A percentile compares a stretch with the other conserved stretches of the same genome.
Conservation (phyloP, 73 alveolate genomes). For the Paramecium sonneborni region DNA sequence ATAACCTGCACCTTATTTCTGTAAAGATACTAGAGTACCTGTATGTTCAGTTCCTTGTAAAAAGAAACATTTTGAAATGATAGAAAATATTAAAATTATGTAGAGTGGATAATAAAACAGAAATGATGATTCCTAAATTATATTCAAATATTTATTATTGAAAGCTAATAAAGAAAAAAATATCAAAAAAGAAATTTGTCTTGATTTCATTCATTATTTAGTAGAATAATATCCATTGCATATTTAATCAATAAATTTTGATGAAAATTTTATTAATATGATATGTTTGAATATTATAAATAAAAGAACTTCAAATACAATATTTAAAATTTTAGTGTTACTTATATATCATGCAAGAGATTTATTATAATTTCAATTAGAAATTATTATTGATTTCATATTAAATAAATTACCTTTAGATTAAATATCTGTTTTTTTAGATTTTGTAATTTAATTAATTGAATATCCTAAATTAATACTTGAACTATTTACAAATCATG, state of each 20-base stretch:
- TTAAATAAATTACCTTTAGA: constrained; percentile 55
- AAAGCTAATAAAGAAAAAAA: neutral
- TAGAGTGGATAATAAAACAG: constrained; percentile 69
- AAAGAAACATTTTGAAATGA: constrained; percentile 77
- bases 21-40: constrained; percentile 90
- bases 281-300: neutral
- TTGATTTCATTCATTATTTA: neutral
- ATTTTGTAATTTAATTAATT: constrained; percentile 78
- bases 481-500: constrained; percentile 95
- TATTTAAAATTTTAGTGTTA: constrained; percentile 19
- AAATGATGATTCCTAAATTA: constrained; percentile 72
- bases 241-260: neutral
- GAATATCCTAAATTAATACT: constrained; percentile 75
- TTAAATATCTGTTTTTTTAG: constrained; percentile 63
- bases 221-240: neutral
- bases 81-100: constrained; percentile 49
- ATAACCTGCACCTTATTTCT: constrained; percentile 85
- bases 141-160: constrained; percentile 72
- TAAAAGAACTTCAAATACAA: neutral
- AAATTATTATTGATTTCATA: constrained; percentile 62
- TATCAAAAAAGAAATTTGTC: neutral
- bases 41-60: constrained; percentile 93
- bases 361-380: constrained; percentile 72
- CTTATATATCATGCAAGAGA: constrained; percentile 65
- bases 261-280: neutral